These are phyloP conservation scores for Penicillium bovifimosum DNA, from an alignment of 495 filamentous ascomycete genomes.

Conservation along the genomic window DNA sequence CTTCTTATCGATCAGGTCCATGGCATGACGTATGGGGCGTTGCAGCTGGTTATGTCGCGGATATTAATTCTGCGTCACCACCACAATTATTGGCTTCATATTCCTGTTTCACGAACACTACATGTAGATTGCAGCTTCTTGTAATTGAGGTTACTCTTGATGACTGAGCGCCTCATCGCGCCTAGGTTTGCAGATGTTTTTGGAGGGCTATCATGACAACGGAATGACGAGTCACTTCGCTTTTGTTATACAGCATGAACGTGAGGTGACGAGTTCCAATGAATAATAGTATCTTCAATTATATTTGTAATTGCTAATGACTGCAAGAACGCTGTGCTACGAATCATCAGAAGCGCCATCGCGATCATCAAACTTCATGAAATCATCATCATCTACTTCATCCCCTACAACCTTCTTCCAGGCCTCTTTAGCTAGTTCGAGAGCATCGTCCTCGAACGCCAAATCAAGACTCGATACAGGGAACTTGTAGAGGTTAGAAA, in stretches of 20 bases:
- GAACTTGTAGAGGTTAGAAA: slow-evolving; percentile 36
- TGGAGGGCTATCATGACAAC: no score
- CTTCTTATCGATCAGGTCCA: background rate
- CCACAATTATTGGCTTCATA: no score
- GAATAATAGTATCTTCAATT: background rate
- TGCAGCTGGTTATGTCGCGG: background rate
- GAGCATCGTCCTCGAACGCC: slow-evolving; percentile 60
- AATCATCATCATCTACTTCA: slow-evolving; percentile 42
- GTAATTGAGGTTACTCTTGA: no score
- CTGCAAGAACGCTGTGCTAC: slow-evolving; percentile 7
- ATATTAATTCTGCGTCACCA: slow-evolving; percentile 8
- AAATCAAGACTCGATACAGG: slow-evolving; percentile 55
- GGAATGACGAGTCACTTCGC: no score
- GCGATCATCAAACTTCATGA: slow-evolving; percentile 57
- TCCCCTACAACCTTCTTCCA: slow-evolving; percentile 60
- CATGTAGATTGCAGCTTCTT: no score
- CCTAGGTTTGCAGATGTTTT: no score
- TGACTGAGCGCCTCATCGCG: no score
- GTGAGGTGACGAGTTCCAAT: background rate
- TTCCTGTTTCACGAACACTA: no score
- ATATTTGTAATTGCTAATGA: background rate
- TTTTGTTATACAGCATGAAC: no score
- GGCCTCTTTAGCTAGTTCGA: slow-evolving; percentile 55
- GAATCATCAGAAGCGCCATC: slow-evolving; percentile 27
- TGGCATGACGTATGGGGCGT: slow-evolving; percentile 9